Base-by-base conservation (phyloP, 2,329 filamentous ascomycete species). In the Trichoderma lentiforme region DNA sequence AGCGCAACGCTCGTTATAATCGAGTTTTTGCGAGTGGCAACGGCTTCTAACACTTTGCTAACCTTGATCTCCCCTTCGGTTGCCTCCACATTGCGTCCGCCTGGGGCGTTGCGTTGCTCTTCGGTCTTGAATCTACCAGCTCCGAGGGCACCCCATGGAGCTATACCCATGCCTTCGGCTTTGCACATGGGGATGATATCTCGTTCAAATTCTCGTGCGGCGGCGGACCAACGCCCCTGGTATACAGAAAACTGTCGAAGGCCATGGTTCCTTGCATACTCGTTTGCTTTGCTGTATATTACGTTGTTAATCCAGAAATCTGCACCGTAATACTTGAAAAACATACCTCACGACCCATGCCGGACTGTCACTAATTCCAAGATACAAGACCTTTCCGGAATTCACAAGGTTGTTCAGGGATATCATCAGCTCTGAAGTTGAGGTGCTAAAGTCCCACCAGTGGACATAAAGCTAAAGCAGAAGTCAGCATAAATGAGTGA, bases 251-350 rank as follows among this genome's bases (percentile, higher is more conserved):
- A 94, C 51, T 87, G 90, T 2, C 89, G 88, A 34, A 93, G 84
- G n/a, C 90, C 91, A 73, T 93, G 88, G 73, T 88, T 86, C 47
- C 90, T 87, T 8, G 92, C 93, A 77, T 94, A 91, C 77, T 90
- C 86, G 67, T 91, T 92, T n/a, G 88, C 88, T 77, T 89, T 90
- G 76, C 85, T 86, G 32, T 5, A 6, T n/a, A 43, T 9, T 43
- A 7, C 1, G 15, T 43, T n/a, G 15, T n/a, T 43, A 24, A 11
- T 58, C 1, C 8, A 3, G 30, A 11, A 1, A 15, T 26, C 14
- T 36, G 26, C 14, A 28, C 8, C 15, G 39, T 4, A n/a, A 2
- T n/a, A n/a, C 39, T 43, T 43, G 0, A 43, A 4, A 7, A 36
- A 47, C 79, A 36, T 72, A 83, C 81, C 82, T 84, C 30, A 91